Conservation (phyloP, 1,139 yeast genomes). For the Geotrichum macrosporum region DNA sequence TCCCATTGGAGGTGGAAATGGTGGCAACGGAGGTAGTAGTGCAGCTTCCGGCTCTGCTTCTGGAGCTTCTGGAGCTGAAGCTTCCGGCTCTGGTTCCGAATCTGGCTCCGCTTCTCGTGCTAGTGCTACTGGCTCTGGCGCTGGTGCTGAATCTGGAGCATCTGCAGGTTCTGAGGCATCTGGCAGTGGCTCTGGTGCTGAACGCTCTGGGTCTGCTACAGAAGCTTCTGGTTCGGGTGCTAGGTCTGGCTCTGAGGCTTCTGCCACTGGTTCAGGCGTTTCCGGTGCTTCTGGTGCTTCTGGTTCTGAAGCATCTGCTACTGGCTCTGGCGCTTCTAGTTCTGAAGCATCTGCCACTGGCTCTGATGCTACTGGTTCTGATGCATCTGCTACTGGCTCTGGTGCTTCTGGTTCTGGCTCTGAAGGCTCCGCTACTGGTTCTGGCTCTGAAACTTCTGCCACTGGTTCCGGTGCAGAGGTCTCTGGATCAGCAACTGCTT, state of each 20-base stretch:
- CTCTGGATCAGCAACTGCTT: too few species aligned
- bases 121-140: slow-evolving; percentile 2
- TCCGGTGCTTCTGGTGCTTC: too few species aligned
- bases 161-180: slow-evolving; percentile 2
- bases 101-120: not conserved
- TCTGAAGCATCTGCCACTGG: too few species aligned
- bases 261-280: slow-evolving; percentile 12
- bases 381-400: slow-evolving; percentile 3
- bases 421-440: not conserved
- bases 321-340: slow-evolving; percentile 3
- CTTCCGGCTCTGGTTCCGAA: slow-evolving; percentile 14
- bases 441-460: slow-evolving; percentile 1
- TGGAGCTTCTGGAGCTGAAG: slow-evolving; percentile 3
- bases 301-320: too few species aligned
- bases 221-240: not conserved
- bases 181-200: slow-evolving; percentile 8
- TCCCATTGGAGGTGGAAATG: too few species aligned
- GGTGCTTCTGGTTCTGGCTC: too few species aligned
- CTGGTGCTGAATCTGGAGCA: slow-evolving; percentile 1
- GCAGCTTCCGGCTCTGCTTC: too few species aligned
- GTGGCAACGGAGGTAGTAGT: too few species aligned
- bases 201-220: not conserved
- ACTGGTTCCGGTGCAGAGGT: too few species aligned
- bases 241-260: slow-evolving; percentile 1
- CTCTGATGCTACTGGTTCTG: too few species aligned